Percentiles rank a stretch among this genome's conserved stretches.
phyloP scores from a whole-genome alignment of 176 grass and related monocot species.

The Bromus sterilis region DNA sequence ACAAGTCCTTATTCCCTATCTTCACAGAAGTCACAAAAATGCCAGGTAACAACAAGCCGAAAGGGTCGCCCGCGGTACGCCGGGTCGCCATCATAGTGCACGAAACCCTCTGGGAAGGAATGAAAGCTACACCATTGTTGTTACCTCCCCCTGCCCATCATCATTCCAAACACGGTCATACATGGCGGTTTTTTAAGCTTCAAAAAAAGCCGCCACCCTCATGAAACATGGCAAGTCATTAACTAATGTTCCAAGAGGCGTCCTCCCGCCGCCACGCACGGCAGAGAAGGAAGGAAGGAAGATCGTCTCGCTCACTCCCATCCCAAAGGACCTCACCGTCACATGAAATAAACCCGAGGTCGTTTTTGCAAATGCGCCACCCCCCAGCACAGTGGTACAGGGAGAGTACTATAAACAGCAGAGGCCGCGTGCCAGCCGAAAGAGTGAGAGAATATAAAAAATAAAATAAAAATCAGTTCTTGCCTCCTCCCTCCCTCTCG shows the following conservation, averaged over 20 bases:
- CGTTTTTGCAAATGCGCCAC: neutral
- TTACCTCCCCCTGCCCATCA: neutral
- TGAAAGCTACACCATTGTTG: neutral
- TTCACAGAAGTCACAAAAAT: no score
- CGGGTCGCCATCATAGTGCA: no score
- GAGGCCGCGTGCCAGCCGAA: neutral
- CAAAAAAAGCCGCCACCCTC: neutral
- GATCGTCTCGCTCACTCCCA: neutral
- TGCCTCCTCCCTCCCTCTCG: neutral
- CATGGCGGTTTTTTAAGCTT: neutral
- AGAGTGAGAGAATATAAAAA: neutral
- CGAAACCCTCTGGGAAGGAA: no score
- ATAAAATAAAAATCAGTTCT: neutral
- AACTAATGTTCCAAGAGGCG: neutral
- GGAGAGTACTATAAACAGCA: neutral
- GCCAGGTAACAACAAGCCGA: neutral
- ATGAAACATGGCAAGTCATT: no score
- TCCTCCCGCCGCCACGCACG: constrained; percentile 1
- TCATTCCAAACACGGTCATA: neutral
- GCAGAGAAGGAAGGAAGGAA: neutral
- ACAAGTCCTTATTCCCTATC: no score
- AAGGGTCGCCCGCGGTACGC: neutral
- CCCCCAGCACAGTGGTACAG: neutral
- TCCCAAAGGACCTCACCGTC: neutral
- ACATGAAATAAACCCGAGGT: neutral